Evolutionary conservation across 2,329 filamentous ascomycete species (phyloP).

Genomic region (Zymoseptoria pseudotritici): DNA sequence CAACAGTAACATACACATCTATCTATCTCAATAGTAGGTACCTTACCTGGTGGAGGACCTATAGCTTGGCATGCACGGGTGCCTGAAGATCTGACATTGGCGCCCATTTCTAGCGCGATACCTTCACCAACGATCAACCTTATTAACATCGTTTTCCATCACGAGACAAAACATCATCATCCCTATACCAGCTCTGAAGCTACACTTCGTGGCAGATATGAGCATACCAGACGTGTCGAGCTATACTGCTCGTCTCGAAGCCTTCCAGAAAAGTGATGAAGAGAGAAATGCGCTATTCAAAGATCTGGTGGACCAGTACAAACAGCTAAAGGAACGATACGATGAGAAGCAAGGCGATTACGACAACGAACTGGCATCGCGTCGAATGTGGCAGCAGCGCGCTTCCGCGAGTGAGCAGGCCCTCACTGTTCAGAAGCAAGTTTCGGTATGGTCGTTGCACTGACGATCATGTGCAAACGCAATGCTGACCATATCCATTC

Average conservation of each 20-base stretch:
- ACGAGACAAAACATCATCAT: background rate
- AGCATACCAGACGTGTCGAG: background rate
- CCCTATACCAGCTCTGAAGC: background rate
- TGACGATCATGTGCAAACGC: background rate
- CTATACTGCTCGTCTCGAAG: constrained; percentile 24
- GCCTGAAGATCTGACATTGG: background rate
- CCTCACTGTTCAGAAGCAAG: constrained; percentile 19
- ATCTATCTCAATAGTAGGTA: background rate
- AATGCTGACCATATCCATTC: background rate
- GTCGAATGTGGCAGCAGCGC: constrained; percentile 30
- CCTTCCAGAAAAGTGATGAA: constrained; percentile 26
- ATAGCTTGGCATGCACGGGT: background rate
- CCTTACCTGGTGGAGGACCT: background rate
- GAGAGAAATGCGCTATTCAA: constrained; percentile 26
- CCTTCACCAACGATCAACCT: background rate
- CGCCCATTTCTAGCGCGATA: background rate
- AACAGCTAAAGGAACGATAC: constrained; percentile 27
- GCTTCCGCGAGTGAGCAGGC: constrained; percentile 16
- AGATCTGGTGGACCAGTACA: constrained; percentile 26
- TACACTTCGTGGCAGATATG: background rate
- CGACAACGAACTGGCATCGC: constrained; percentile 30
- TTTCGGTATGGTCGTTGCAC: constrained; percentile 14
- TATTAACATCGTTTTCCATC: background rate
- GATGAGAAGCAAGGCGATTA: constrained; percentile 30
- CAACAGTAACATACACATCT: background rate